Base-by-base conservation (phyloP, 352 stramenopile species). In the Globisporangium takayamanum region DNA sequence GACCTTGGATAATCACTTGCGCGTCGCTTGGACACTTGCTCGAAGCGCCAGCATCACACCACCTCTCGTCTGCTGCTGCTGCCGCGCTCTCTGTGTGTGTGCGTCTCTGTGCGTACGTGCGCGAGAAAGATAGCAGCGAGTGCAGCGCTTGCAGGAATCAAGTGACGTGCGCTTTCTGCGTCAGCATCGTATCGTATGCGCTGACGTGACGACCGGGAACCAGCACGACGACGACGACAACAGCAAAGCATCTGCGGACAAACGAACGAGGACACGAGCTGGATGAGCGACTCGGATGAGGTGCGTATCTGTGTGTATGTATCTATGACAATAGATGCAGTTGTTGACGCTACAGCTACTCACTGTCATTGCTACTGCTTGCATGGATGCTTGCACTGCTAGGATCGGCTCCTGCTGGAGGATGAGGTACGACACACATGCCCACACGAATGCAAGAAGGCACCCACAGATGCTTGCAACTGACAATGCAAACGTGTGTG, bases 281-380 rank as follows among this genome's bases (percentile, higher is more conserved):
- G 26, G 5, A 87, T 84, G 74, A 76, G 63, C 70, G 74, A 87
- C 55, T 87, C 70, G 48, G 74, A 85, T n/a, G 73, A 83, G 69
- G 66, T 70, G 26, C 37, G 41, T 16, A 6, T 36, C 1, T 61
- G 36, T 25, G 16, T 50, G 11, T 3, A 7, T 15, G 16, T 51
- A 10, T 3, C 16, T 39, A n/a, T 26, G 33, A 28, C 22, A 16
- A n/a, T 16, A 36, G 33, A 12, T 12, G 33, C 33, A 14, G 42
- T 36, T 7, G 15, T 7, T 46, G 28, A 39, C 5, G 8, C 16
- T 12, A 11, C n/a, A 10, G 4, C 11, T 16, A 52, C 12, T 37
- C 15, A 28, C 5, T 37, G 22, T 11, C 12, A 15, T 15, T 16
- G 16, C 4, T 37, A 22, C 14, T 47, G 8, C 16, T 26, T 33